phyloP scores from a whole-genome alignment of 1,284 basidiomycete genomes.

The Fomitiporia mediterranea region DNA sequence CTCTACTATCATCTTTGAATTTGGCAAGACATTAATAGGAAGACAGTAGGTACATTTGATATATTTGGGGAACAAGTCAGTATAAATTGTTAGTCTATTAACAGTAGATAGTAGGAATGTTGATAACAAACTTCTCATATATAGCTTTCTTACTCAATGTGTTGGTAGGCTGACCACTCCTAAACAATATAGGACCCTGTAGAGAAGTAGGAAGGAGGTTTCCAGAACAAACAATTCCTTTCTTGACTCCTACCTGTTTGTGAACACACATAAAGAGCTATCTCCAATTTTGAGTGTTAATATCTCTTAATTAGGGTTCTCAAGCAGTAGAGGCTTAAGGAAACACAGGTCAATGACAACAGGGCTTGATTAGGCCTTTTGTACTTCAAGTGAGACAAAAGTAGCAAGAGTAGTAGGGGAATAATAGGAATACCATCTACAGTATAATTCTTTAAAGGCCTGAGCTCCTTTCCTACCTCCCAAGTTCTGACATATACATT shows the following conservation, averaged over 20 bases:
- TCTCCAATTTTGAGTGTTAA: slow-evolving; percentile 6
- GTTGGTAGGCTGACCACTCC: neutral
- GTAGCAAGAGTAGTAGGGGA: slow-evolving; percentile 32
- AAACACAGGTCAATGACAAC: slow-evolving; percentile 8
- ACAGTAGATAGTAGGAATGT: slow-evolving; percentile 31
- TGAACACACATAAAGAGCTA: slow-evolving; percentile 7
- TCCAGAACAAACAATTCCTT: slow-evolving; percentile 29
- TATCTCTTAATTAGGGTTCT: neutral
- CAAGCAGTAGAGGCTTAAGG: slow-evolving; percentile 11
- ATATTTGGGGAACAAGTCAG: slow-evolving; percentile 28
- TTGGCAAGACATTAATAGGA: slow-evolving; percentile 29
- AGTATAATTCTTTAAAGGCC: slow-evolving; percentile 29
- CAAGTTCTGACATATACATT: slow-evolving; percentile 3
- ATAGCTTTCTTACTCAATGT: slow-evolving; percentile 1
- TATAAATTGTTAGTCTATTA: slow-evolving; percentile 28
- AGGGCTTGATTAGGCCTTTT: neutral
- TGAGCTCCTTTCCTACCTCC: slow-evolving; percentile 17
- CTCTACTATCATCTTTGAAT: slow-evolving; percentile 26
- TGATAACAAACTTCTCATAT: slow-evolving; percentile 9
- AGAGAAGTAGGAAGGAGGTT: slow-evolving; percentile 13
- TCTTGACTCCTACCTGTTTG: neutral
- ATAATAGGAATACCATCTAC: slow-evolving; percentile 32
- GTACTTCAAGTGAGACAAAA: slow-evolving; percentile 26
- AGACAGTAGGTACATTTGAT: slow-evolving; percentile 33
- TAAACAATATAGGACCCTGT: neutral